phyloP scores from a whole-genome alignment of 108 stramenopile species.

The Skeletonema grethae region DNA sequence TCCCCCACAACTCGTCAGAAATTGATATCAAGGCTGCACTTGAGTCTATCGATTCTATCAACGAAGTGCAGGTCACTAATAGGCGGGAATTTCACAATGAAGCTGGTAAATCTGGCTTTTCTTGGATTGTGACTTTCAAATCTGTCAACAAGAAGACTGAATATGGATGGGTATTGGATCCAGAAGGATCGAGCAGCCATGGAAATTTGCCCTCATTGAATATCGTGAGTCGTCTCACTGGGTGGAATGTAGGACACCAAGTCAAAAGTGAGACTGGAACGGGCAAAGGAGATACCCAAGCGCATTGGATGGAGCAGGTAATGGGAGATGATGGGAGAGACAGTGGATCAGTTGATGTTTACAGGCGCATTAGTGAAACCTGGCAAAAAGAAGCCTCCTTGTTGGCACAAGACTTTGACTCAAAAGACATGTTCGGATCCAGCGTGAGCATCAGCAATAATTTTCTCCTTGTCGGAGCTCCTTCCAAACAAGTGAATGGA shows the following conservation, averaged over 20 bases:
- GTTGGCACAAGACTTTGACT: slow-evolving; percentile 55
- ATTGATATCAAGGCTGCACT: slow-evolving; percentile 41
- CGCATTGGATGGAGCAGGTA: slow-evolving; percentile 59
- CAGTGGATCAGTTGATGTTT: slow-evolving; percentile 63
- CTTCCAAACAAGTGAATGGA: slow-evolving; percentile 62
- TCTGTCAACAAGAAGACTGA: slow-evolving; percentile 48
- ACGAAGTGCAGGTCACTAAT: slow-evolving; percentile 43
- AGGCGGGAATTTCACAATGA: slow-evolving; percentile 11
- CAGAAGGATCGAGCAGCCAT: slow-evolving; percentile 25
- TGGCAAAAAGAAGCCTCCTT: slow-evolving; percentile 52
- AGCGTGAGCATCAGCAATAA: slow-evolving; percentile 44
- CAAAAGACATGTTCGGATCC: slow-evolving; percentile 59
- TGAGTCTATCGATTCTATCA: slow-evolving; percentile 51
- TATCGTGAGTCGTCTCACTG: slow-evolving; percentile 51
- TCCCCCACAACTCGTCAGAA: slow-evolving; percentile 45
- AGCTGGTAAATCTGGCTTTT: slow-evolving; percentile 33
- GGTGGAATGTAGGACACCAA: slow-evolving; percentile 45
- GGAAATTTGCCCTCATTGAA: slow-evolving; percentile 61
- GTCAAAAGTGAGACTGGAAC: slow-evolving; percentile 44
- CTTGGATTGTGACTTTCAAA: slow-evolving; percentile 54
- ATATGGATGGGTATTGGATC: slow-evolving; percentile 54
- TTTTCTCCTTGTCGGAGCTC: slow-evolving; percentile 64
- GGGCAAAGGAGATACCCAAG: slow-evolving; percentile 46
- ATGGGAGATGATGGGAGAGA: slow-evolving; percentile 62
- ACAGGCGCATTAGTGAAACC: slow-evolving; percentile 30